A percentile compares a stretch with the other conserved stretches of the same genome.
Evolutionary conservation across 306 rosid species (phyloP).

Genomic region (Medicago truncatula): DNA sequence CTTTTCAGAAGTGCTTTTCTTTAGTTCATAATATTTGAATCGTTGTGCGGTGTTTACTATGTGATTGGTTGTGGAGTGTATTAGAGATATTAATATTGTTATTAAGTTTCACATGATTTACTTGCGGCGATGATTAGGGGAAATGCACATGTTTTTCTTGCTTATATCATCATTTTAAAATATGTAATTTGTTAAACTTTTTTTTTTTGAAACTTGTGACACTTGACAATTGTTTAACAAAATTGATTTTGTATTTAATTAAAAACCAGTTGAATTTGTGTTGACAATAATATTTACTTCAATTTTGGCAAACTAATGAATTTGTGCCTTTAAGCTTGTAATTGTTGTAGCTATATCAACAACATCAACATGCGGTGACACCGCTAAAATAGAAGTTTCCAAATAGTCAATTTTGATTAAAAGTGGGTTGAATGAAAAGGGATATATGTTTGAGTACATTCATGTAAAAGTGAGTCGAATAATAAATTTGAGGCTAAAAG

Average conservation of each 20-base stretch:
- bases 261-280: too few relatives aligned
- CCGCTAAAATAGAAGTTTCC: not conserved
- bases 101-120: slow-evolving; percentile 26
- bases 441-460: too few relatives aligned
- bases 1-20: not conserved
- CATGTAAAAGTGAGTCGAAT: not conserved
- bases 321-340: not conserved
- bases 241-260: not conserved
- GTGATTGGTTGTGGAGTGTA: slow-evolving; percentile 31
- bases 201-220: not conserved
- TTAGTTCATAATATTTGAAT: slow-evolving; percentile 11
- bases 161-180: not conserved
- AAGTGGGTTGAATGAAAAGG: not conserved
- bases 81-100: slow-evolving; percentile 1
- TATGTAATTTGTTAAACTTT: not conserved
- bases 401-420: too few relatives aligned
- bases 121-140: slow-evolving; percentile 46
- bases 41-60: not conserved
- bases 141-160: slow-evolving; percentile 51
- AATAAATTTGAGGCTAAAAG: not conserved
- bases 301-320: not conserved
- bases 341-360: not conserved
- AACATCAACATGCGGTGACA: not conserved
- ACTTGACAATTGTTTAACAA: not conserved
- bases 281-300: not conserved